phyloP scores from a whole-genome alignment of 805 yeast genomes.

The Torulaspora gathmanii region DNA sequence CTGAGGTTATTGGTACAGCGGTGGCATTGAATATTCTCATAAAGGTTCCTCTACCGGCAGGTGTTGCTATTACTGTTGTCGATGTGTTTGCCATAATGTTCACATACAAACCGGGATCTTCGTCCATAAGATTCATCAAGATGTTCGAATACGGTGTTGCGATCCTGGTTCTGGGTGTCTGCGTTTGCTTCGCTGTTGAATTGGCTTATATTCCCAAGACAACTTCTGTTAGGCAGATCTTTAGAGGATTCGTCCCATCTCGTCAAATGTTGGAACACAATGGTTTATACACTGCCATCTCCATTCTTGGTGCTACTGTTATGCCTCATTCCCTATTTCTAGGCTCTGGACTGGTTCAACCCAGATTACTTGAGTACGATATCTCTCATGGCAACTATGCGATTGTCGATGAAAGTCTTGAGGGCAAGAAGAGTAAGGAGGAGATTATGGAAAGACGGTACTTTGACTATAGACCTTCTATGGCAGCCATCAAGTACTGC shows the following conservation, averaged over 20 bases:
- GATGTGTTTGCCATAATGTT: constrained; percentile 78
- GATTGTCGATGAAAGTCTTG: neutral
- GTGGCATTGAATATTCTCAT: constrained; percentile 75
- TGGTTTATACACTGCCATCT: constrained; percentile 70
- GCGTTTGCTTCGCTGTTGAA: constrained; percentile 73
- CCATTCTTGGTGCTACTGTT: constrained; percentile 87
- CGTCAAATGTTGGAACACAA: constrained; percentile 46
- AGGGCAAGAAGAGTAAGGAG: neutral
- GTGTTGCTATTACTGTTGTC: constrained; percentile 70
- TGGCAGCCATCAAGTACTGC: neutral
- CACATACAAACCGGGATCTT: constrained; percentile 73
- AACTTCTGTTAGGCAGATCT: constrained; percentile 46
- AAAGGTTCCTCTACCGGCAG: constrained; percentile 67
- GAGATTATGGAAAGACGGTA: neutral
- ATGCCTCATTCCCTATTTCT: constrained; percentile 88
- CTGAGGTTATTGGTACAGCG: constrained; percentile 93
- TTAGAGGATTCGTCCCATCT: constrained; percentile 67
- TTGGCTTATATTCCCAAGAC: constrained; percentile 49
- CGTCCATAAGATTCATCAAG: constrained; percentile 66
- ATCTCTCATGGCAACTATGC: constrained; percentile 34
- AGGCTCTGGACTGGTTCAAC: constrained; percentile 84
- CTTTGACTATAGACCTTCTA: neutral
- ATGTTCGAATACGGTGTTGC: constrained; percentile 75
- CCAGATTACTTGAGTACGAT: constrained; percentile 74
- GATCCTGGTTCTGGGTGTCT: constrained; percentile 64